Conservation (phyloP, 2,329 filamentous ascomycete genomes). For the Colletotrichum liriopes region DNA sequence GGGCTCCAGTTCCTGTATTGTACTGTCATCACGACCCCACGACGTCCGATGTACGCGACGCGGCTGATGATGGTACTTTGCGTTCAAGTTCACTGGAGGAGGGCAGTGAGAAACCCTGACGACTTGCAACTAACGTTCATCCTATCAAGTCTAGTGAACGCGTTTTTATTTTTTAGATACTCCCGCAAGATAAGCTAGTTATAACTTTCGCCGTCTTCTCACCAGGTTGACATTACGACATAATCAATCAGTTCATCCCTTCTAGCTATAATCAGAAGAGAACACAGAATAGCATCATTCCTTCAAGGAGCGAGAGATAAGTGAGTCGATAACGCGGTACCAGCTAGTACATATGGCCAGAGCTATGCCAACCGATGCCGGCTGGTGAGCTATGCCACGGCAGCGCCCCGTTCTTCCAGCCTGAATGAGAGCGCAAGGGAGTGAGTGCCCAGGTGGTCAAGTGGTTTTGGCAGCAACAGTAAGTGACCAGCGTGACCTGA, state of each 20-base stretch:
- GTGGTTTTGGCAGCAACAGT: too few species aligned
- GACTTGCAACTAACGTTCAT: background rate
- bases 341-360: background rate
- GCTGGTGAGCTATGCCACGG: background rate
- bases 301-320: background rate
- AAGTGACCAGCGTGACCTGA: background rate
- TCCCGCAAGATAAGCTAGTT: background rate
- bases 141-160: background rate
- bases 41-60: background rate
- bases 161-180: background rate
- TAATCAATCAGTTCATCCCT: background rate
- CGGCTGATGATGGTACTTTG: background rate
- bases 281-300: background rate
- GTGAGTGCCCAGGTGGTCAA: background rate
- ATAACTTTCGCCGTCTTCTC: background rate
- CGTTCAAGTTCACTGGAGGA: background rate
- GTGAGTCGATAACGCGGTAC: background rate
- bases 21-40: background rate
- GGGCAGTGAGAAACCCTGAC: background rate
- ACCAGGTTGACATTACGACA: background rate
- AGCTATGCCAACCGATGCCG: background rate
- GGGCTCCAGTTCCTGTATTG: background rate
- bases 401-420: background rate
- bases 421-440: too few species aligned
- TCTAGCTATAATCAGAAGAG: background rate